Evolutionary conservation across 495 filamentous ascomycete genomes (phyloP), one percentile per base, ranked within the genome.

Genomic region (Penicillium crystallinum): DNA sequence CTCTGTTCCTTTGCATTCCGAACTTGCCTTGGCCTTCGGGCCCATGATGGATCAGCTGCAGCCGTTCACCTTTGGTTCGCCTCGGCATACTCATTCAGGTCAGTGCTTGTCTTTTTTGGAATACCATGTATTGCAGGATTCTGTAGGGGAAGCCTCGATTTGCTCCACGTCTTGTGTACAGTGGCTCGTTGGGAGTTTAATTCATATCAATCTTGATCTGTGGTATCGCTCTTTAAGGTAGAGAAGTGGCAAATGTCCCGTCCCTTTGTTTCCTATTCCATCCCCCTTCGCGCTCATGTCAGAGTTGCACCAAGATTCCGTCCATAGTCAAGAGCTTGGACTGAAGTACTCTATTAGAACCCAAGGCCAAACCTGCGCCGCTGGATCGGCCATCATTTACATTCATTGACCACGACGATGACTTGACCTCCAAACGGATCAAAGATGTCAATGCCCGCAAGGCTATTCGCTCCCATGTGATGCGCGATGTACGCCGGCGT

Each of bases 401-500:
- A 11, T 71, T 71, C 37, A 71, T 71, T 41, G 67, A 67, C 49
- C 67, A 71, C 40, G 63, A 68, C 52, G 65, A 71, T 63, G 66
- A 69, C 33, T 54, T 71, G 55, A 65, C 61, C 18, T 70, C 65
- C 19, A 71, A 71, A 48, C 35, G 67, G 21, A 70, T 71, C 49
- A 69, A 65, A 42, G 57, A 71, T 68, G 63, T 56, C 39, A 68
- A 67, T 54, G 65, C 68, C 30, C 62, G 68, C 50, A 70, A 68
- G 46, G 59, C 63, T 3, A 71, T 71, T 23, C 63, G 68, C 12
- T 71, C 68, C 15, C 68, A 71, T 61, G 68, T 71, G 6, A 71
- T 71, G 68, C 68, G 68, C 30, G 63, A 71, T 62, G 68, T 71
- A 17, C 66, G 68, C 40, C 65, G 63, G 19, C 68, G 68, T 8